These are phyloP conservation scores for Rhynchosporium agropyri DNA, from an alignment of 2,329 filamentous ascomycete species.

Conservation along the genomic window DNA sequence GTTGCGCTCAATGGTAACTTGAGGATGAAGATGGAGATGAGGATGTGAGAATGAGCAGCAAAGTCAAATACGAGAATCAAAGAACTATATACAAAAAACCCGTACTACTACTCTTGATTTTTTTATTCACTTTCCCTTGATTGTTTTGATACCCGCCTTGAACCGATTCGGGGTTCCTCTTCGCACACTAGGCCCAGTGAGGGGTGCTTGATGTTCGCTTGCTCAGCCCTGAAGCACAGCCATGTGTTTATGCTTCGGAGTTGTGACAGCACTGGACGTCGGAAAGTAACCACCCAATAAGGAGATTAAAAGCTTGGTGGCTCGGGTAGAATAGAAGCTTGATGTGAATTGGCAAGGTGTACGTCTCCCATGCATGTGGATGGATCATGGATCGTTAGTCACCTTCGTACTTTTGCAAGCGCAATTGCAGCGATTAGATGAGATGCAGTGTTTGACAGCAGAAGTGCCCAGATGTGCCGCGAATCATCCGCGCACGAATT, in stretches of 20 bases:
- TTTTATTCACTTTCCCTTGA: neutral
- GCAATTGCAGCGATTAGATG: neutral
- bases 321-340: neutral
- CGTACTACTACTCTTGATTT: no score
- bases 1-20: slow-evolving; percentile 9
- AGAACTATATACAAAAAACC: no score
- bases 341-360: slow-evolving; percentile 9
- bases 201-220: slow-evolving; percentile 19
- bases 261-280: neutral
- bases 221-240: slow-evolving; percentile 15
- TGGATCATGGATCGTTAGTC: neutral
- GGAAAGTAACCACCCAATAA: neutral
- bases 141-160: neutral
- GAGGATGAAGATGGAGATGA: slow-evolving; percentile 3
- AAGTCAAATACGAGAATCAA: no score
- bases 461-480: neutral
- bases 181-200: slow-evolving; percentile 13
- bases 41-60: slow-evolving; percentile 4
- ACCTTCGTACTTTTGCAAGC: neutral
- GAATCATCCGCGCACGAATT: neutral
- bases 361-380: neutral
- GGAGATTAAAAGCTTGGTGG: no score
- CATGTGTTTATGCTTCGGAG: neutral
- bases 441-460: neutral
- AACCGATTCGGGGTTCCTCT: neutral